Evolutionary conservation across 805 yeast species (phyloP), one percentile per base, ranked within the genome.

Genomic region (Spathaspora boniae): DNA sequence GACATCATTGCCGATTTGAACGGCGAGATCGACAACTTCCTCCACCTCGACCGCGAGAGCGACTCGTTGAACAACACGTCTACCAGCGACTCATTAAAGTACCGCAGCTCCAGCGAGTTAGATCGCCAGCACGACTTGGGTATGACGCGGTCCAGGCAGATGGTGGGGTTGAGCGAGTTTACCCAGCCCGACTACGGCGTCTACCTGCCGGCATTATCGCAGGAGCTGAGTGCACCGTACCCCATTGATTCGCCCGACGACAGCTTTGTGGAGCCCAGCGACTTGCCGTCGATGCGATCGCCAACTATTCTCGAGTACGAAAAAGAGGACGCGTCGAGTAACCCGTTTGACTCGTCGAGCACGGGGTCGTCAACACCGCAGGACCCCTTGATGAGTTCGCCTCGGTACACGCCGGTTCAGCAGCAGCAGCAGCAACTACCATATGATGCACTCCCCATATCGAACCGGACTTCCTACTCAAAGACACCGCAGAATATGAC

Each of bases 1-100:
- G 59, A 56, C 38, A 44, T 56, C 22, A 54, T 56, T 18, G 55
- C 43, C 6, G 38, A 50, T 15, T 34, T 56, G 17, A 57, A 54
- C 22, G 33, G 35, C 11, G 59, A 56, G 33, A 52, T 56, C 23
- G 56, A 45, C 32, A 45, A 43, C 24, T 44, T 52, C 30, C 31
- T 43, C 35, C 34, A 28, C 21, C n/a, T 37, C 5, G 44, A 38
- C 9, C 34, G 38, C n/a, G 33, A 18, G 21, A 16, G 25, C 23
- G 35, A 31, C 22, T n/a, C n/a, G n/a, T n/a, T n/a, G n/a, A n/a
- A n/a, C n/a, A n/a, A n/a, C n/a, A n/a, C n/a, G n/a, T n/a, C n/a
- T n/a, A n/a, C n/a, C n/a, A n/a, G n/a, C n/a, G n/a, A n/a, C n/a
- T n/a, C n/a, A n/a, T n/a, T 4, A 23, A 23, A 14, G 12, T 23